Percentiles rank a stretch among this genome's conserved stretches.
phyloP scores from a whole-genome alignment of 164 flowering plant species.

The Stephania yunnanensis region DNA sequence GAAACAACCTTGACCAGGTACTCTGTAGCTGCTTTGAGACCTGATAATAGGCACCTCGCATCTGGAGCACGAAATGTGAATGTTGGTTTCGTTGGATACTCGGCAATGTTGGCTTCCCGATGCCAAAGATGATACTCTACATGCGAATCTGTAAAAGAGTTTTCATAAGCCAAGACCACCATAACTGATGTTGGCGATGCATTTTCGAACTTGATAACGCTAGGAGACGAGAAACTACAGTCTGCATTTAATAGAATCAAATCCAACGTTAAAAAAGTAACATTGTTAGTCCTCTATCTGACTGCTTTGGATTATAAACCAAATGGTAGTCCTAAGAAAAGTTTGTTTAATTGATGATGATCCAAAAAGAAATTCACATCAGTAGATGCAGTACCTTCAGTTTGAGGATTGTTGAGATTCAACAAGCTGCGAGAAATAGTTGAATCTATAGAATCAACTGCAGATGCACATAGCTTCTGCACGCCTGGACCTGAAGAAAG shows the following conservation, averaged over 20 bases:
- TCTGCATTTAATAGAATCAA: constrained; percentile 26
- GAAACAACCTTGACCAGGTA: constrained; percentile 62
- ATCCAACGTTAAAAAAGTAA: neutral
- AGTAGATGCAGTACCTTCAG: constrained; percentile 28
- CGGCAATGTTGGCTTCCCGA: constrained; percentile 38
- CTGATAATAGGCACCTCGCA: constrained; percentile 40
- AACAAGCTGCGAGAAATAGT: constrained; percentile 26
- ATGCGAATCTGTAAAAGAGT: constrained; percentile 22
- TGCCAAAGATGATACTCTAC: constrained; percentile 64
- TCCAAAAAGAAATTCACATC: neutral
- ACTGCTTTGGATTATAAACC: no score
- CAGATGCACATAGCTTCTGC: constrained; percentile 73
- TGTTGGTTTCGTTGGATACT: constrained; percentile 60
- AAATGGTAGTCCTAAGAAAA: no score
- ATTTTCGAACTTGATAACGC: constrained; percentile 49
- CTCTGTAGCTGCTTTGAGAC: constrained; percentile 54
- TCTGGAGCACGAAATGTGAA: constrained; percentile 45
- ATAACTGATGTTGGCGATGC: constrained; percentile 51
- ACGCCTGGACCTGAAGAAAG: constrained; percentile 82
- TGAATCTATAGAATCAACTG: constrained; percentile 53
- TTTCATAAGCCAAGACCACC: constrained; percentile 40
- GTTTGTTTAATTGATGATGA: neutral
- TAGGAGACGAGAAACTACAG: constrained; percentile 21
- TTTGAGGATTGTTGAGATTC: constrained; percentile 12
- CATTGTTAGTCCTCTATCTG: no score